A percentile compares a stretch with the other conserved stretches of the same genome.
These are phyloP conservation scores for Lachancea nothofagi DNA, from an alignment of 805 yeast genomes.

Conservation along the genomic window DNA sequence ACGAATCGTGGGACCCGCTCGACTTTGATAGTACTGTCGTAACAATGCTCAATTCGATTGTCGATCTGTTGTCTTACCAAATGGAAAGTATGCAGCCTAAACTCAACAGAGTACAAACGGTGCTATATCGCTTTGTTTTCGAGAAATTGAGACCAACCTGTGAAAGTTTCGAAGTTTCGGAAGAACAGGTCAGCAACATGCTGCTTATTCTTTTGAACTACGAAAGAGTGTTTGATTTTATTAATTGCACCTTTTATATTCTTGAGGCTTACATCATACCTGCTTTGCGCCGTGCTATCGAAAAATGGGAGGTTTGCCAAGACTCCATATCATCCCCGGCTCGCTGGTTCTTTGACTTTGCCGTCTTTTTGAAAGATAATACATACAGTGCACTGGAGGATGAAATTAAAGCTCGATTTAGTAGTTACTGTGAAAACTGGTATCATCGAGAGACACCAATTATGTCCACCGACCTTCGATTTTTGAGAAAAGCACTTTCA, in stretches of 20 bases:
- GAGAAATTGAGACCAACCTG: conserved; percentile 11
- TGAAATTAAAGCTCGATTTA: conserved; percentile 12
- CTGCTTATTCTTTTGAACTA: conserved; percentile 18
- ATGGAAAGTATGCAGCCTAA: conserved; percentile 14
- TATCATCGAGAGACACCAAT: conserved; percentile 14
- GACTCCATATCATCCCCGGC: conserved; percentile 9
- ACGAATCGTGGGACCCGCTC: conserved; percentile 9
- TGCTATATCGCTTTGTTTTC: conserved; percentile 14
- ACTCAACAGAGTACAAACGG: conserved; percentile 25
- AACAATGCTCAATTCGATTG: conserved; percentile 6
- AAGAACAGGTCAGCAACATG: conserved; percentile 6
- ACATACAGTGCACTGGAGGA: conserved; percentile 9
- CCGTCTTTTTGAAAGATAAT: conserved; percentile 10
- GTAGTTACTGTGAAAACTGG: conserved; percentile 18
- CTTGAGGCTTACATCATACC: conserved; percentile 35
- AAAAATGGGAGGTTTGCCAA: conserved; percentile 32
- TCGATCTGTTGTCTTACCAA: conserved; percentile 18
- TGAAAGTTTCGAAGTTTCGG: conserved; percentile 13
- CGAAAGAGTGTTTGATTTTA: conserved; percentile 19
- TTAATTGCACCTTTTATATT: conserved; percentile 24
- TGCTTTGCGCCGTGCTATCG: conserved; percentile 32
- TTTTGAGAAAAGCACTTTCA: conserved; percentile 15
- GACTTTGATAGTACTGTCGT: conserved; percentile 8
- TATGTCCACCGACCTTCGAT: conserved; percentile 10
- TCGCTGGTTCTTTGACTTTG: conserved; percentile 20